Base-by-base conservation (phyloP, 495 filamentous ascomycete genomes). In the Ramalina peruviana region DNA sequence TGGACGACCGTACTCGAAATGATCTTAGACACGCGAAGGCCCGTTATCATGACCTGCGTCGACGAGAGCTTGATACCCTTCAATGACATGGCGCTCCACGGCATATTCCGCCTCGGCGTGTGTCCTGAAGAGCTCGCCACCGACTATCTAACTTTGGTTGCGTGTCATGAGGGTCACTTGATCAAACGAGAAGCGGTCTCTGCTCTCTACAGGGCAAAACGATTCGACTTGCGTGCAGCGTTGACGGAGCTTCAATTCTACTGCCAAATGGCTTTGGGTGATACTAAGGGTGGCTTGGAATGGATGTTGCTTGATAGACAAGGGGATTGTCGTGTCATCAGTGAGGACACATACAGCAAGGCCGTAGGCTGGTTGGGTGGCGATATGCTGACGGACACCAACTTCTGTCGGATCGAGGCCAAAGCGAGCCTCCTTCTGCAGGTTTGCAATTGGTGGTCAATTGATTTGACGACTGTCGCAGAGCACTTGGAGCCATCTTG, bases 181-280 rank as follows among this genome's bases (percentile, higher is more conserved):
- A 67, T 99, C 11, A 60, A 74, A 38, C 72, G 87, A 25, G 65
- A 78, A 6, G 78, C 85, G 0, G 72, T 92, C 3, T 68, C 72
- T 48, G 66, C 72, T 36, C 74, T 99, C 3, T 95, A 88, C 57
- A 64, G 72, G 40, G 74, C 78, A 1, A 79, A 81, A 23, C 58
- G 71, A 2, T 62, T 72, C 40, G 92, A 97, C 60, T 68, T 99
- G 17, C 79, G 93, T 19, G 85, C 79, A 25, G 79, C 81, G 0
- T 78, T 97, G n/a, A 82, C 75, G 52, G 87, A 99, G 44, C 71
- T 99, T 11, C 80, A 94, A 54, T 94, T 92, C 62, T 96, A 88
- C 88, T 97, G 93, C 58, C 92, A 96, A 65, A 88, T 97, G 65
- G 88, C 79, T 1, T 78, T 97, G 23, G 93, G 93, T n/a, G 90